These are phyloP conservation scores for Apiospora kogelbergensis DNA, from an alignment of 2,329 filamentous ascomycete species.

Conservation along the genomic window DNA sequence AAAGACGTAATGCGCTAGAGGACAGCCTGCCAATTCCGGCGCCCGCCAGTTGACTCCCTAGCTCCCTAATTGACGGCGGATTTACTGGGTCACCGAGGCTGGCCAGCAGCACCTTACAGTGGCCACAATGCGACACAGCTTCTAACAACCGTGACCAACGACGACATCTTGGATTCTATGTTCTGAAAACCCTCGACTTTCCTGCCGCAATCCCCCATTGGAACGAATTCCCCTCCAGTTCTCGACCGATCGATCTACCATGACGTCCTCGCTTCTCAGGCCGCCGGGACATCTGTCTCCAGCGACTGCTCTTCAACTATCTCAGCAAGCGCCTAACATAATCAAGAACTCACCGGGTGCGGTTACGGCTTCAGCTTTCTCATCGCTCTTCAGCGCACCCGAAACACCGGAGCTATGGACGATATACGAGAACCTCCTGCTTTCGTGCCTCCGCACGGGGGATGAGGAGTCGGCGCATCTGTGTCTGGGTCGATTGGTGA, in stretches of 20 bases:
- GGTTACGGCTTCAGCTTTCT: slow-evolving; percentile 54
- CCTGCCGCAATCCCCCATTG: neutral
- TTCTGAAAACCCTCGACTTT: neutral
- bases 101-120: neutral
- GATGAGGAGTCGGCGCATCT: slow-evolving; percentile 76
- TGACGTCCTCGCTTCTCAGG: slow-evolving; percentile 46
- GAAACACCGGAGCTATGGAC: slow-evolving; percentile 84
- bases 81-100: slow-evolving; percentile 2
- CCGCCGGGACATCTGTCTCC: slow-evolving; percentile 58
- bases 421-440: slow-evolving; percentile 81
- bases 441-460: slow-evolving; percentile 80
- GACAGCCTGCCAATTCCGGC: neutral
- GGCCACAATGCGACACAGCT: neutral
- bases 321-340: slow-evolving; percentile 60
- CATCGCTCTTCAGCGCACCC: slow-evolving; percentile 52
- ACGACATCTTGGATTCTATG: neutral
- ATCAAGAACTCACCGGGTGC: slow-evolving; percentile 54
- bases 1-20: slow-evolving; percentile 1
- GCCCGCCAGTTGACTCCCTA: neutral
- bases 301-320: slow-evolving; percentile 54
- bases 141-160: neutral
- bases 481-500: slow-evolving; percentile 72
- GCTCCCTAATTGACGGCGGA: neutral
- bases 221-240: neutral
- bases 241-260: slow-evolving; percentile 15